phyloP scores from a whole-genome alignment of 129 eudicot genomes.

The Arctium lappa region DNA sequence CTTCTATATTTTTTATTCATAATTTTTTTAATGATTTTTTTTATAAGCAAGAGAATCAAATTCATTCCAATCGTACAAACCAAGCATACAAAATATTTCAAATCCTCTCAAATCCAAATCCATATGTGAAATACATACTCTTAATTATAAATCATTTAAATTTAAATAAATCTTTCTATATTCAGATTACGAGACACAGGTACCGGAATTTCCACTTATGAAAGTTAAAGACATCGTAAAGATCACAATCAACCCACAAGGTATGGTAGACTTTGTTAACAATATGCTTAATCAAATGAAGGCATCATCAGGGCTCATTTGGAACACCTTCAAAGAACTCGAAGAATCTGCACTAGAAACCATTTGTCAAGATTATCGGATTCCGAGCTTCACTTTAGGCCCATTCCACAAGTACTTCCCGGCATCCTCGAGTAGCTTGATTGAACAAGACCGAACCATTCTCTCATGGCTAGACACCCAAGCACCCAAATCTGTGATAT shows the following conservation, averaged over 20 bases:
- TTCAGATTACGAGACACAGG: not conserved
- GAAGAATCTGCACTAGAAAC: slow-evolving; percentile 17
- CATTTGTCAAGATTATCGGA: slow-evolving; percentile 2
- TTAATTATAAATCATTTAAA: no score
- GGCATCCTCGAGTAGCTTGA: slow-evolving; percentile 19
- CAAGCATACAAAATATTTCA: no score
- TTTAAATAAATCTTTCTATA: no score
- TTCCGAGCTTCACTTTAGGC: slow-evolving; percentile 27
- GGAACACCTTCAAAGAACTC: slow-evolving; percentile 29
- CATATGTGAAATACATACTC: no score
- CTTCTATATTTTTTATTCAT: no score
- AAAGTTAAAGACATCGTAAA: not conserved
- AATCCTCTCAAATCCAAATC: no score
- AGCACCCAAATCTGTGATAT: slow-evolving; percentile 24
- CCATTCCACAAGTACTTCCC: slow-evolving; percentile 32
- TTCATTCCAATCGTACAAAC: no score
- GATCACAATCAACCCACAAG: no score
- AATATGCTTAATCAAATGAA: no score
- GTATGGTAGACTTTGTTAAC: no score
- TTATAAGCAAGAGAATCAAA: no score
- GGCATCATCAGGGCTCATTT: not conserved
- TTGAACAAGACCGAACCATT: slow-evolving; percentile 27
- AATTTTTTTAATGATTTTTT: no score
- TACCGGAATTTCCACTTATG: not conserved
- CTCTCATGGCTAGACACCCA: slow-evolving; percentile 37